A percentile compares a stretch with the other conserved stretches of the same genome.
Evolutionary conservation across 1,284 basidiomycete genomes (phyloP).

Genomic region (Macrocystidia cucumis): DNA sequence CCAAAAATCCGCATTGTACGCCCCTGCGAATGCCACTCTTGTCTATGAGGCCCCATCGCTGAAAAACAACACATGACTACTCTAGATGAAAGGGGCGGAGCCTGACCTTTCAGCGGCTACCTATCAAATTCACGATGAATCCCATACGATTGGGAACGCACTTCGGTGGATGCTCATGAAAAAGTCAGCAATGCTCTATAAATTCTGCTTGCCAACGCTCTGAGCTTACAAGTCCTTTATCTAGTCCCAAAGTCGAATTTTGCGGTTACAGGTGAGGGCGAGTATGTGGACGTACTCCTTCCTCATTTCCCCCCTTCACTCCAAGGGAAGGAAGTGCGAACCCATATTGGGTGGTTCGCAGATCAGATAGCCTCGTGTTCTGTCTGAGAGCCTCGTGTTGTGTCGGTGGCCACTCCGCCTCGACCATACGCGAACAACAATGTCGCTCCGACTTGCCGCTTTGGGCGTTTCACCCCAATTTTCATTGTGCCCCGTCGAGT

Average conservation of each 20-base stretch:
- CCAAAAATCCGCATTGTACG: slow-evolving; percentile 54
- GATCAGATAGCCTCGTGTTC: no score
- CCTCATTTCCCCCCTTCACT: no score
- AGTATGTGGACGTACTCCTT: no score
- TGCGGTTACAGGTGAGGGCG: slow-evolving; percentile 89
- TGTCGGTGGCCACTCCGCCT: no score
- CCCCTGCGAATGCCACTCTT: slow-evolving; percentile 5
- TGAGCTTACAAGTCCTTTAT: slow-evolving; percentile 7
- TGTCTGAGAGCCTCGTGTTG: no score
- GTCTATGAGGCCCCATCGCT: no score
- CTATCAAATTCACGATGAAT: slow-evolving; percentile 89
- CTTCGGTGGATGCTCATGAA: slow-evolving; percentile 99
- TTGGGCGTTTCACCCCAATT: no score
- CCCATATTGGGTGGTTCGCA: no score
- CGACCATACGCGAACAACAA: no score
- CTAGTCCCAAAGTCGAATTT: slow-evolving; percentile 95
- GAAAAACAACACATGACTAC: slow-evolving; percentile 4
- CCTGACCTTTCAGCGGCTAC: slow-evolving; percentile 87
- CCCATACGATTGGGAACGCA: slow-evolving; percentile 93
- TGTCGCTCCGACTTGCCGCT: no score
- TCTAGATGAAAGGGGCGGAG: slow-evolving; percentile 68
- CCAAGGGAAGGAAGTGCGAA: no score
- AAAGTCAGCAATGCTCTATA: slow-evolving; percentile 81
- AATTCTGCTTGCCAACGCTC: slow-evolving; percentile 3
- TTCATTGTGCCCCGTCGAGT: no score